Evolutionary conservation across 768 basidiomycete genomes (phyloP).

Genomic region (Lyophyllum atratum): DNA sequence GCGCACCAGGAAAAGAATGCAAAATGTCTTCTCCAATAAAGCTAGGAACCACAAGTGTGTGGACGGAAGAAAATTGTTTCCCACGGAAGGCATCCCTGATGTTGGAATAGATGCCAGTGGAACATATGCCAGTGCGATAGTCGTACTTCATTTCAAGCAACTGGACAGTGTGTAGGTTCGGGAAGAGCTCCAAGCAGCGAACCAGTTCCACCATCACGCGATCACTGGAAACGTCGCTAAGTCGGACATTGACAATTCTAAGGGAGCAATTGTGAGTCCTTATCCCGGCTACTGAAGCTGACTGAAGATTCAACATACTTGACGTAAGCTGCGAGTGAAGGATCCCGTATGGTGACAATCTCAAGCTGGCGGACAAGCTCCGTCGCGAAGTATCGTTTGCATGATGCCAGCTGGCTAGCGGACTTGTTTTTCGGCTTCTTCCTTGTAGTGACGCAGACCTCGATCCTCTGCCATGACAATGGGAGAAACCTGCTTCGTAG

Average conservation of each 20-base stretch:
- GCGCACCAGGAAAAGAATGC: neutral
- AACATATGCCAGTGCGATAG: no score
- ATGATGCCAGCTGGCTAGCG: no score
- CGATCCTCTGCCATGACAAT: constrained; percentile 18
- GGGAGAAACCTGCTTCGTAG: constrained; percentile 19
- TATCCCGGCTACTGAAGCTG: neutral
- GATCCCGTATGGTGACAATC: constrained; percentile 24
- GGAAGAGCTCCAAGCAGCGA: constrained; percentile 20
- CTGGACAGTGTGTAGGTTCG: constrained; percentile 25
- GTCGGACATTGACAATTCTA: constrained; percentile 20
- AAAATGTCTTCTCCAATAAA: neutral
- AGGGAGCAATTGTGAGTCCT: neutral
- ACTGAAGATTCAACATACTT: constrained; percentile 7
- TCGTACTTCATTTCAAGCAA: neutral
- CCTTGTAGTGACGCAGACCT: no score
- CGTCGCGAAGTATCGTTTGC: no score
- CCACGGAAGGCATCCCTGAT: neutral
- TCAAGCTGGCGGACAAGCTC: constrained; percentile 22
- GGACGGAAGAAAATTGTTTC: constrained; percentile 3
- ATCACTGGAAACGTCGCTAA: constrained; percentile 12
- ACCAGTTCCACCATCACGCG: constrained; percentile 21
- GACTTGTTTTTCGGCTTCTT: no score
- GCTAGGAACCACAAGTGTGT: neutral
- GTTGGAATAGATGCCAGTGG: neutral
- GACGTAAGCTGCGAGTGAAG: constrained; percentile 21